Evolutionary conservation across 1,284 basidiomycete genomes (phyloP).

Genomic region (Hortiboletus rubellus): DNA sequence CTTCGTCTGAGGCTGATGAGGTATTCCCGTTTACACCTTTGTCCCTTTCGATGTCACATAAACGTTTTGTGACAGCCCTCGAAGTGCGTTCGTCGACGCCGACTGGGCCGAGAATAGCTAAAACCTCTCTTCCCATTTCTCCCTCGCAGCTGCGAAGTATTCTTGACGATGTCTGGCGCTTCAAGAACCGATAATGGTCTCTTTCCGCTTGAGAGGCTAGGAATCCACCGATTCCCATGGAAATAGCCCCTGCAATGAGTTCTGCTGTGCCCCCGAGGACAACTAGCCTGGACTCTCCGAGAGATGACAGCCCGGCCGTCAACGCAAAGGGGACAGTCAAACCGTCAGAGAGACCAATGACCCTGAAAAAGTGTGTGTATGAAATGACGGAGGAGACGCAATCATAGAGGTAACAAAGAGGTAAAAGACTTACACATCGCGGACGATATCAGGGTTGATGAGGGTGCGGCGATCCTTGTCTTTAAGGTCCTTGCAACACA

Average conservation of each 20-base stretch:
- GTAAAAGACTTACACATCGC: slow-evolving; percentile 66
- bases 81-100: slow-evolving; percentile 86
- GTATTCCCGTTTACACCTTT: slow-evolving; percentile 25
- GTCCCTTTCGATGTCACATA: slow-evolving; percentile 66
- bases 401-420: neutral
- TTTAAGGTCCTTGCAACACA: slow-evolving; percentile 84
- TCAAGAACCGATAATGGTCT: slow-evolving; percentile 88
- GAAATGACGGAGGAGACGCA: neutral
- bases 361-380: slow-evolving; percentile 45
- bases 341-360: slow-evolving; percentile 96
- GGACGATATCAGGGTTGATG: slow-evolving; percentile 81
- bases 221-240: slow-evolving; percentile 98
- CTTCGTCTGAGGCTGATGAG: slow-evolving; percentile 43
- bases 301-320: slow-evolving; percentile 85
- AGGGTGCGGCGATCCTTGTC: slow-evolving; percentile 75
- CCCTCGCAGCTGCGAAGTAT: slow-evolving; percentile 86
- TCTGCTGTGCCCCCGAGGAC: slow-evolving; percentile 91
- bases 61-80: slow-evolving; percentile 72
- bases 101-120: slow-evolving; percentile 83
- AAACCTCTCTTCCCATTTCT: slow-evolving; percentile 95
- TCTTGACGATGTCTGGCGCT: slow-evolving; percentile 72
- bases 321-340: slow-evolving; percentile 92
- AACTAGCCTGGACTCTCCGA: slow-evolving; percentile 86
- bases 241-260: slow-evolving; percentile 92
- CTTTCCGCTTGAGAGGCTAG: slow-evolving; percentile 95